A percentile compares a stretch with the other conserved stretches of the same genome.
These are phyloP conservation scores for Globisporangium nunn DNA, from an alignment of 352 stramenopile species.

Conservation along the genomic window DNA sequence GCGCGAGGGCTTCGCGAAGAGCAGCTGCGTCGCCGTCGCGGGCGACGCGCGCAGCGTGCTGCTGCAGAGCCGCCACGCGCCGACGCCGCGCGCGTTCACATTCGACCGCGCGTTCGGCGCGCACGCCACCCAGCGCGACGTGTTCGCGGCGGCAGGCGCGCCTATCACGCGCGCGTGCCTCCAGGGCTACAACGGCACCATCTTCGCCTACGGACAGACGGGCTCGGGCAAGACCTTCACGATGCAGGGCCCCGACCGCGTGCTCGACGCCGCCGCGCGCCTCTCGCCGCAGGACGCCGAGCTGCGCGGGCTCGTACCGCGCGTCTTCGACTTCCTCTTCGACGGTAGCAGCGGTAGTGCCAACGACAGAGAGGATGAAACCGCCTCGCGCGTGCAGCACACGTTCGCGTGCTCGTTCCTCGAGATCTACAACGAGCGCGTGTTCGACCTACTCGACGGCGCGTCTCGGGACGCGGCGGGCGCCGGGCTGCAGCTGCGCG, in stretches of 20 bases:
- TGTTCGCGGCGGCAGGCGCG: constrained; percentile 84
- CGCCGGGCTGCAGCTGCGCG: constrained; percentile 49
- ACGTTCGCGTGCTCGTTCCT: constrained; percentile 86
- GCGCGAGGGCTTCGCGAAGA: constrained; percentile 34
- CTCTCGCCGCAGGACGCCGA: constrained; percentile 25
- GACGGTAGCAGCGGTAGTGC: constrained; percentile 20
- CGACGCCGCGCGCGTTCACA: constrained; percentile 48
- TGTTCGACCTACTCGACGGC: constrained; percentile 88
- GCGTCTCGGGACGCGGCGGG: constrained; percentile 30
- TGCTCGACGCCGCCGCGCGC: constrained; percentile 36
- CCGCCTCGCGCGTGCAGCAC: constrained; percentile 32
- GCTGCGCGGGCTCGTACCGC: constrained; percentile 63
- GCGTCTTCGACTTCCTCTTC: constrained; percentile 83
- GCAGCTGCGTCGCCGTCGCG: constrained; percentile 37
- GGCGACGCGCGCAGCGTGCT: constrained; percentile 39
- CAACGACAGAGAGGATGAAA: constrained; percentile 1
- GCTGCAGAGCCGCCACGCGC: constrained; percentile 40
- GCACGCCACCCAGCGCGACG: constrained; percentile 84
- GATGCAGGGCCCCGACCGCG: constrained; percentile 75
- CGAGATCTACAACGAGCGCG: constrained; percentile 94
- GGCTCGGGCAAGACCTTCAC: constrained; percentile 84
- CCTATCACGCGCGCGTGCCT: constrained; percentile 79
- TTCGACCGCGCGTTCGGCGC: constrained; percentile 91
- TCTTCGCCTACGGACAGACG: constrained; percentile 84
- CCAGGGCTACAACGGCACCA: constrained; percentile 82